phyloP scores from a whole-genome alignment of 2,329 filamentous ascomycete genomes.

The Pseudogymnoascus sp. region DNA sequence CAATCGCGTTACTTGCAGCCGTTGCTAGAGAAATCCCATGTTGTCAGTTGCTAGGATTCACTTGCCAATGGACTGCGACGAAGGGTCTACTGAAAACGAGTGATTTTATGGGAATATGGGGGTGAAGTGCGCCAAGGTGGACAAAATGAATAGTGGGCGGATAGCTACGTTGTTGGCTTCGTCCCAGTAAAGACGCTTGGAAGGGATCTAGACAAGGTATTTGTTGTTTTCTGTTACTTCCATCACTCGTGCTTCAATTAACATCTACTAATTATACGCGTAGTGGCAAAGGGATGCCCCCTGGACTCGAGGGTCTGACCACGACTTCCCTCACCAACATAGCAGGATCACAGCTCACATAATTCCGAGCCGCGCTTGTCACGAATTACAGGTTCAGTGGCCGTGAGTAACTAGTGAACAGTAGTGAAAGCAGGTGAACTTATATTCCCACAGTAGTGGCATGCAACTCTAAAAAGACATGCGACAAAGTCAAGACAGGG shows the following conservation, averaged over 20 bases:
- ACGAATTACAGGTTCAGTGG: not conserved
- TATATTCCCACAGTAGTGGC: not conserved
- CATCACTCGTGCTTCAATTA: not conserved
- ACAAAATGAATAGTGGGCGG: not conserved
- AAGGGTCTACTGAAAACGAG: not conserved
- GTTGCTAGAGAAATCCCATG: not conserved
- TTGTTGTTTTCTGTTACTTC: not conserved
- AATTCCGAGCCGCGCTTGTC: not conserved
- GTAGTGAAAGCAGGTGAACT: not conserved
- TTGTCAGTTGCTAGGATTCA: not conserved
- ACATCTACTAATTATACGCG: too few species aligned
- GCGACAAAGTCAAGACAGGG: not conserved
- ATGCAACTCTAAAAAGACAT: not conserved
- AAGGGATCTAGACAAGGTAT: not conserved
- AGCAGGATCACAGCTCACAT: not conserved
- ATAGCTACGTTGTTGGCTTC: not conserved
- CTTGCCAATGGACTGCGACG: not conserved
- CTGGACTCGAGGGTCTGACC: not conserved
- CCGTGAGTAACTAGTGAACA: not conserved
- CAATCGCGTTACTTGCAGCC: conserved; percentile 2
- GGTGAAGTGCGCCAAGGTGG: not conserved
- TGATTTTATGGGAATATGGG: not conserved
- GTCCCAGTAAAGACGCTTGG: not conserved
- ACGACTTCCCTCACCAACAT: not conserved
- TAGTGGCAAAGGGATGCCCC: too few species aligned